Conservation (phyloP, 805 yeast species). For the Kodamaea restingae region DNA sequence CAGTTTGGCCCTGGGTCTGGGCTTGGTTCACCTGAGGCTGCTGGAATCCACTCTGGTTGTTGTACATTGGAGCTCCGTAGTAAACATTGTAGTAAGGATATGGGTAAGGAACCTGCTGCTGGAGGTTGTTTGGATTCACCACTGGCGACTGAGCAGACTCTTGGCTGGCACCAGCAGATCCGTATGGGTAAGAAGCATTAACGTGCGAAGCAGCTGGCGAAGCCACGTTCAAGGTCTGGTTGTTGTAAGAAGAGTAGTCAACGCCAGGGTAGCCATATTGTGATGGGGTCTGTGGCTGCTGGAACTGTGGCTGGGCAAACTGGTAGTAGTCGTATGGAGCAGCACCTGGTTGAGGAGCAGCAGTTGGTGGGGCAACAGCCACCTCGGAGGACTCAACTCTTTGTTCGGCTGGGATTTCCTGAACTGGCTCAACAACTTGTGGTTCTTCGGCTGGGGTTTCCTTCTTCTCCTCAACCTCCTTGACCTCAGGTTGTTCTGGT, state of each 20-base stretch:
- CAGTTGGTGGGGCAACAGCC: background rate
- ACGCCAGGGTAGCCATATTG: constrained; percentile 43
- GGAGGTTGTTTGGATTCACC: constrained; percentile 25
- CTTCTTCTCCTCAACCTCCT: constrained; percentile 7
- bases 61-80: constrained; percentile 40
- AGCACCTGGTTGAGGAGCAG: constrained; percentile 10
- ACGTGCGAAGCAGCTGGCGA: constrained; percentile 28
- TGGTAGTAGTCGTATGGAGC: constrained; percentile 29
- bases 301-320: constrained; percentile 39
- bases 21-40: constrained; percentile 7
- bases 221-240: constrained; percentile 28
- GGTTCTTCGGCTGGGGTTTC: constrained; percentile 10
- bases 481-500: too few species aligned
- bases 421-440: background rate
- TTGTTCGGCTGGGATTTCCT: background rate
- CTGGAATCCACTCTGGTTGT: constrained; percentile 14
- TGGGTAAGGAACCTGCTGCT: constrained; percentile 30
- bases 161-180: constrained; percentile 13
- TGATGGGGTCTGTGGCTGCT: constrained; percentile 39
- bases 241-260: constrained; percentile 39
- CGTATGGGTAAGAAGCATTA: constrained; percentile 23
- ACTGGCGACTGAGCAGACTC: constrained; percentile 21
- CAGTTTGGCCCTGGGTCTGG: constrained; percentile 8
- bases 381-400: too few species aligned
- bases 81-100: constrained; percentile 43